Evolutionary conservation across 73 alveolate species (phyloP).

Genomic region (Paramecium biaurelia): DNA sequence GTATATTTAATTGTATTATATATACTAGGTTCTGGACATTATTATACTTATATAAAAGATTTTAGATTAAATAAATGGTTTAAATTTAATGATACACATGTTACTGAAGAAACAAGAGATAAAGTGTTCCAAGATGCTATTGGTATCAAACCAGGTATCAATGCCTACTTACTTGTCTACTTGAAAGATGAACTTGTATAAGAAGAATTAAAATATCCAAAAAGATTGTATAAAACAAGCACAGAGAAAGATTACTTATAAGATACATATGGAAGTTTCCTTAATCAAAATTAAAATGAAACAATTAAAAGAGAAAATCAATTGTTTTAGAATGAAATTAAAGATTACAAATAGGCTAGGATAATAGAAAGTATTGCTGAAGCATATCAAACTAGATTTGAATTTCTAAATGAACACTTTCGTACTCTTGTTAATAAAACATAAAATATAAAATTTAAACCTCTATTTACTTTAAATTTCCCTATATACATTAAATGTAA

Average conservation of each 20-base stretch:
- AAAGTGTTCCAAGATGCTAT: slow-evolving; percentile 73
- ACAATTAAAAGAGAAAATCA: not conserved
- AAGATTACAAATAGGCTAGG: not conserved
- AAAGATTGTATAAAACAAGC: not conserved
- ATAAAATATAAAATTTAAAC: not conserved
- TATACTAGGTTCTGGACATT: slow-evolving; percentile 87
- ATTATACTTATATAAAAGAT: slow-evolving; percentile 91
- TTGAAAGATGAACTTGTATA: slow-evolving; percentile 60
- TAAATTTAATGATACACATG: slow-evolving; percentile 77
- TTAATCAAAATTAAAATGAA: not conserved
- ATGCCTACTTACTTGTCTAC: slow-evolving; percentile 82
- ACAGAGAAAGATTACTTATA: not conserved
- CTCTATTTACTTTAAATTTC: not conserved
- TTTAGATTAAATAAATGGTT: slow-evolving; percentile 78
- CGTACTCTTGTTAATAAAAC: not conserved
- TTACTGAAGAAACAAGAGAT: slow-evolving; percentile 72
- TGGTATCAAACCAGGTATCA: slow-evolving; percentile 73
- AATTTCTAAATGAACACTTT: slow-evolving; percentile 34
- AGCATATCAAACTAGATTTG: slow-evolving; percentile 8
- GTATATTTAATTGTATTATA: not conserved
- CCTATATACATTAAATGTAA: not conserved
- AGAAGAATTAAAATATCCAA: not conserved
- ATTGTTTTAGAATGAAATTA: slow-evolving; percentile 32
- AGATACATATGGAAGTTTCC: not conserved
- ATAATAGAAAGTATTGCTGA: slow-evolving; percentile 20